Percentiles rank a stretch among this genome's conserved stretches.
These are phyloP conservation scores for Fusarium aywerte DNA, from an alignment of 2,329 filamentous ascomycete species.

Conservation along the genomic window DNA sequence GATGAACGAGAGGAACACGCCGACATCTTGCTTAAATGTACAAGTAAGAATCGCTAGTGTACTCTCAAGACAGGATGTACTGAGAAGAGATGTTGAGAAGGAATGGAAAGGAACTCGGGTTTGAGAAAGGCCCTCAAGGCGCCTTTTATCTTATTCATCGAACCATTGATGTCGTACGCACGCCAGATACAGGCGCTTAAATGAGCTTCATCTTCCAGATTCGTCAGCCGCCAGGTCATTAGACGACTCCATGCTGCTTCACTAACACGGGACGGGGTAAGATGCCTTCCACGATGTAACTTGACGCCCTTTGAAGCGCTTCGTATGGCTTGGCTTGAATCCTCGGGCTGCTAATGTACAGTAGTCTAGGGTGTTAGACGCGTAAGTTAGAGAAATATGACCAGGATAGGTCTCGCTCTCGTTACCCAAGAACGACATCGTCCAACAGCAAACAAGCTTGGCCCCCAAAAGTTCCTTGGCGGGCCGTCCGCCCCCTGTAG, in stretches of 20 bases:
- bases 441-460: conserved; percentile 12
- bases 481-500: not conserved
- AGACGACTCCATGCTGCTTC: not conserved
- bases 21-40: conserved; percentile 14
- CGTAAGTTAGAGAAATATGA: not conserved
- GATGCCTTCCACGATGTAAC: not conserved
- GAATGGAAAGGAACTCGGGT: not conserved
- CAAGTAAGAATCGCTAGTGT: not conserved
- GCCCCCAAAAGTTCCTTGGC: conserved; percentile 24
- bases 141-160: conserved; percentile 18
- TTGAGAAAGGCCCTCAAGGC: not conserved
- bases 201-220: conserved; percentile 10
- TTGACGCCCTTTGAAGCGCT: not conserved
- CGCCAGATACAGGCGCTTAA: conserved; percentile 3
- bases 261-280: not conserved
- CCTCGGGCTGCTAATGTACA: not conserved
- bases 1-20: conserved; percentile 21
- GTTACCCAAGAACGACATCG: not conserved
- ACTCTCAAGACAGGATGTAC: not conserved
- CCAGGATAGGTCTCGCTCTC: conserved; percentile 6
- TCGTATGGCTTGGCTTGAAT: not conserved
- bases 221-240: conserved; percentile 28
- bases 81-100: not conserved
- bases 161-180: not conserved
- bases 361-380: not conserved